Base-by-base conservation (phyloP, 176 grass and related monocot species). In the Oryza longistaminata region DNA sequence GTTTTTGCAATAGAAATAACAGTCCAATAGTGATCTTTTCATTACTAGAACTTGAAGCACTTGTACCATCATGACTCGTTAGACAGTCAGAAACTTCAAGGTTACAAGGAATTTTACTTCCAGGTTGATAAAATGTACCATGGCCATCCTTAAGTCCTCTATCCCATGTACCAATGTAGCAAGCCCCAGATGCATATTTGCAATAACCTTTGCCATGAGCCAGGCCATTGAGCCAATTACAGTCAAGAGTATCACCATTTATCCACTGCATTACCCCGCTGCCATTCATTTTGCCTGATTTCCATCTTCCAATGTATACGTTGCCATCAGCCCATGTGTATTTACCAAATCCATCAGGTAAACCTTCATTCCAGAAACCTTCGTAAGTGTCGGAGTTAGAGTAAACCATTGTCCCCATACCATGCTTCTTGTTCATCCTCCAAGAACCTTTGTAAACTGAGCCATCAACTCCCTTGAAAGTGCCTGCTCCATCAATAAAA, bases 101-200 rank as follows among this genome's bases (percentile, higher is more conserved):
- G 37, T 93, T 87, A 82, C 72, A 87, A 82, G 93, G 93, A 46
- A 92, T 39, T 90, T 92, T 92, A 85, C 83, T 95, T 83, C 93
- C 93, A 78, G 83, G 68, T 86, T 88, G 86, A 88, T 92, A 96
- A 89, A 91, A 91, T 68, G 89, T 86, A 75, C 96, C 96, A 66
- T 86, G 90, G 3, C 96, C 96, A 93, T 99, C 96, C 87, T 96
- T 99, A 68, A 99, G 77, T 50, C 96, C 96, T 61, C 86, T 92
- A 73, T 92, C 94, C 96, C 96, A 99, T 46, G 81, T 94, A 75
- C 96, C 96, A 79, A 99, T 76, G 83, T 99, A 99, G 85, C 79
- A 87, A 77, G 89, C 83, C 58, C 88, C 91, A 76, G 88, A 89
- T 42, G 73, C 83, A 68, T 94, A 96, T 71, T 92, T 93, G 75